Conservation (phyloP, 805 yeast genomes). For the Kluyveromyces nonfermentans region DNA sequence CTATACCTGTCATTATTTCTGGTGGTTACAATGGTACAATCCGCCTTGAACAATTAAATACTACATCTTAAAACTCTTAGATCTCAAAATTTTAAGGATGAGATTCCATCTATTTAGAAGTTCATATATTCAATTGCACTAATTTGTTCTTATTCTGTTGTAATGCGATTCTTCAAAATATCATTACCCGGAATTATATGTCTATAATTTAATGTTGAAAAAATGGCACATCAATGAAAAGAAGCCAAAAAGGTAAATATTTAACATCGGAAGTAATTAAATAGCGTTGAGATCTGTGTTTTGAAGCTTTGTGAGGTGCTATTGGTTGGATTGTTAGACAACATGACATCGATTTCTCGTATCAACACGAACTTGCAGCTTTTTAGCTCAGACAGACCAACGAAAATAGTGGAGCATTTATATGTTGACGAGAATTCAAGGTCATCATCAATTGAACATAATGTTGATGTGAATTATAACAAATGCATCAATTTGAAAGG, state of each 20-base stretch:
- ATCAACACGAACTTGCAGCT: neutral
- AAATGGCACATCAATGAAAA: neutral
- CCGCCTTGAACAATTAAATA: conserved; percentile 8
- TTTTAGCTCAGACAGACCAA: neutral
- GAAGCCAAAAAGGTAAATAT: neutral
- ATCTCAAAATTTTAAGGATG: neutral
- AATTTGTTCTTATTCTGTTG: neutral
- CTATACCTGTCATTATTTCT: conserved; percentile 11
- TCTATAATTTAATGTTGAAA: neutral
- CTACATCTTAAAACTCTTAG: neutral
- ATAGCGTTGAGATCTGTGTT: neutral
- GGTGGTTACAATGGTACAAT: conserved; percentile 15
- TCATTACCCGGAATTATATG: neutral
- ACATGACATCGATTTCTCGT: conserved; percentile 1
- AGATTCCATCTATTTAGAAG: neutral
- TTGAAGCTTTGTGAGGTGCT: neutral
- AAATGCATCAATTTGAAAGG: conserved; percentile 1
- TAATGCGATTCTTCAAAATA: no score
- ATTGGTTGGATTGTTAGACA: no score
- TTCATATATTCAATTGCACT: neutral
- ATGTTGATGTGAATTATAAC: neutral
- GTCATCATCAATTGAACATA: neutral
- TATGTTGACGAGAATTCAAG: neutral
- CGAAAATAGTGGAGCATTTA: neutral
- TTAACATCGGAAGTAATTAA: neutral